Evolutionary conservation across 2,329 filamentous ascomycete genomes (phyloP), one percentile per base, ranked within the genome.

Genomic region (Aurifilum marmelostoma): DNA sequence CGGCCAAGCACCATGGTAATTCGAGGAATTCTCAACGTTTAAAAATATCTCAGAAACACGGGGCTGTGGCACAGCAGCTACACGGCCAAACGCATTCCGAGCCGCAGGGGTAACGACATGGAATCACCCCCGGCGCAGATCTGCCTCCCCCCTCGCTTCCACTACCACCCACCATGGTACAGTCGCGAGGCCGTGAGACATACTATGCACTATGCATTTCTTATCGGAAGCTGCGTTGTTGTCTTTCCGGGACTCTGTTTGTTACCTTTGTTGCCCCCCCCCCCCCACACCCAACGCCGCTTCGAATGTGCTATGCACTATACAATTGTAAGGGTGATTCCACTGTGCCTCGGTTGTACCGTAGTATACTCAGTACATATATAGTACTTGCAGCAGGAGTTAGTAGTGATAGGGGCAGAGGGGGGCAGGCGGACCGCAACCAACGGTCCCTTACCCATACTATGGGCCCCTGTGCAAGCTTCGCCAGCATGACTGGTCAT

Each of bases 51-150:
- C 65, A 39, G 24, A 63, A 47, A 64, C 41, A 47, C 54, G 50
- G 61, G 67, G 39, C 39, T 47, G 34, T 60, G 65, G 41, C 50
- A 65, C 52, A 66, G 61, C 43, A 59, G 61, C 34, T 61, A 61
- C 50, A 50, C 61, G 52, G 11, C 43, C 29, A 60, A 41, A 34
- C 29, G 41, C 41, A 7, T 27, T 52, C 61, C 58, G 50, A 14
- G 41, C 16, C 29, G 50, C 37, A 58, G 64, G 65, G 29, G 43
- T n/a, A 37, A 27, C n/a, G 41, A 41, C 18, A 37, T n/a, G n/a
- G 54, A 60, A 24, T 43, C 66, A 37, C 43, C 3, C 32, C n/a
- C 62, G 18, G 43, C 37, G 47, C 50, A 60, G 63, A 59, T 70
- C 62, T 63, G 56, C 34, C 58, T 60, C 5, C 8, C 34, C 8